A percentile compares a stretch with the other conserved stretches of the same genome.
Evolutionary conservation across 257 asterid species (phyloP).

Genomic region (Solanum ossicruentum): DNA sequence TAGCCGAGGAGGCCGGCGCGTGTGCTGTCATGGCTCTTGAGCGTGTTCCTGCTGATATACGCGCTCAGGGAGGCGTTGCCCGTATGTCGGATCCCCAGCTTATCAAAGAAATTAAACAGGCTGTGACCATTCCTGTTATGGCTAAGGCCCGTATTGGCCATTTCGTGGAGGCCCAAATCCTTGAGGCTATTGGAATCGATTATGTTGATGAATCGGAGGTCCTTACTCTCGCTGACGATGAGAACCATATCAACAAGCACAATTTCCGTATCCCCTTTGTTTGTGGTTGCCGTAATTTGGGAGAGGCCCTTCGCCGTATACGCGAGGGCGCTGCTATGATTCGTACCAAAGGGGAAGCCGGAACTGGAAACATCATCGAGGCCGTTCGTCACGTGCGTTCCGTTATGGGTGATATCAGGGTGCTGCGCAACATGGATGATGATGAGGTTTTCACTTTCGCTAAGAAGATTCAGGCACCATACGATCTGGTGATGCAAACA

Average conservation of each 20-base stretch:
- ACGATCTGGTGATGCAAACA: slow-evolving; percentile 86
- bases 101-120: slow-evolving; percentile 75
- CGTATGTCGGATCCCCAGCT: slow-evolving; percentile 88
- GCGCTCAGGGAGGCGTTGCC: slow-evolving; percentile 91
- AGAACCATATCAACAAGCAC: slow-evolving; percentile 77
- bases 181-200: slow-evolving; percentile 73
- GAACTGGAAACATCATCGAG: slow-evolving; percentile 76
- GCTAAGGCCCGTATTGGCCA: slow-evolving; percentile 87
- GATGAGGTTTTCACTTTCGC: slow-evolving; percentile 84
- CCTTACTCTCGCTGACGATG: slow-evolving; percentile 71
- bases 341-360: slow-evolving; percentile 90
- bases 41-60: slow-evolving; percentile 91
- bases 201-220: slow-evolving; percentile 90
- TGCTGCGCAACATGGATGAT: slow-evolving; percentile 76
- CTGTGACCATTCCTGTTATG: slow-evolving; percentile 88
- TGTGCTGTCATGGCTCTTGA: slow-evolving; percentile 95
- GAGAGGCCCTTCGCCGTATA: slow-evolving; percentile 83
- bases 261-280: slow-evolving; percentile 89
- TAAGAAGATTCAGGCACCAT: slow-evolving; percentile 67
- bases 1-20: slow-evolving; percentile 93
- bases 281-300: slow-evolving; percentile 92
- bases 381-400: slow-evolving; percentile 92
- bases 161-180: slow-evolving; percentile 87
- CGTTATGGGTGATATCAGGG: slow-evolving; percentile 73
- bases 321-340: slow-evolving; percentile 95